phyloP scores from a whole-genome alignment of 2,329 filamentous ascomycete genomes.

The Paecilomyces formosus region DNA sequence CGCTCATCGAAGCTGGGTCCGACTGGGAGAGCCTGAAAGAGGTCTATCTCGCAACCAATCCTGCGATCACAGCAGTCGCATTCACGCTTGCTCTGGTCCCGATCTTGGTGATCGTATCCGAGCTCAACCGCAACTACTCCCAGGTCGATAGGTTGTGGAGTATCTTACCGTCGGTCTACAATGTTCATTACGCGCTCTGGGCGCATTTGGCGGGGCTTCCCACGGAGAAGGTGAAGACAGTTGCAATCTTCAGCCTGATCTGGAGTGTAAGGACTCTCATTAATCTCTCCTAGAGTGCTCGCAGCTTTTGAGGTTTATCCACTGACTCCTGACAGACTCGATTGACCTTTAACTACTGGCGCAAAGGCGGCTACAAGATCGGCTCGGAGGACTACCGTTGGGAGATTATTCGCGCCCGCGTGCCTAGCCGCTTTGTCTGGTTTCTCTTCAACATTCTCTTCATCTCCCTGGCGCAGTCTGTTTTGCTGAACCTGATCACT shows the following conservation, averaged over 20 bases:
- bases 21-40: conserved; percentile 57
- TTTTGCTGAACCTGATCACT: conserved; percentile 72
- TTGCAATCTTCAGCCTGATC: conserved; percentile 60
- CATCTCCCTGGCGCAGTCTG: conserved; percentile 74
- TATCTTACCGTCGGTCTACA: conserved; percentile 78
- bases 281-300: not conserved
- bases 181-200: conserved; percentile 78
- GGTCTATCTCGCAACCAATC: conserved; percentile 80
- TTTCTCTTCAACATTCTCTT: conserved; percentile 84
- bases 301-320: conserved; percentile 7
- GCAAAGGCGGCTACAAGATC: conserved; percentile 81
- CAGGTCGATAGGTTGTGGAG: conserved; percentile 94
- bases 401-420: conserved; percentile 62
- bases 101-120: conserved; percentile 67
- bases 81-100: conserved; percentile 64
- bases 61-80: conserved; percentile 66
- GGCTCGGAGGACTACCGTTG: conserved; percentile 96
- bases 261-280: conserved; percentile 68
- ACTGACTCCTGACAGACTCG: conserved; percentile 48
- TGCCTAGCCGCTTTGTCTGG: conserved; percentile 67
- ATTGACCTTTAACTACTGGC: conserved; percentile 94
- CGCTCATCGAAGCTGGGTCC: conserved; percentile 53
- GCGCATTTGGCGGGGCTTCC: conserved; percentile 66
- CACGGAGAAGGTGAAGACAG: conserved; percentile 62
- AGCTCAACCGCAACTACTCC: conserved; percentile 91